Evolutionary conservation across 768 basidiomycete species (phyloP).

Genomic region (Termitomyces sp.): DNA sequence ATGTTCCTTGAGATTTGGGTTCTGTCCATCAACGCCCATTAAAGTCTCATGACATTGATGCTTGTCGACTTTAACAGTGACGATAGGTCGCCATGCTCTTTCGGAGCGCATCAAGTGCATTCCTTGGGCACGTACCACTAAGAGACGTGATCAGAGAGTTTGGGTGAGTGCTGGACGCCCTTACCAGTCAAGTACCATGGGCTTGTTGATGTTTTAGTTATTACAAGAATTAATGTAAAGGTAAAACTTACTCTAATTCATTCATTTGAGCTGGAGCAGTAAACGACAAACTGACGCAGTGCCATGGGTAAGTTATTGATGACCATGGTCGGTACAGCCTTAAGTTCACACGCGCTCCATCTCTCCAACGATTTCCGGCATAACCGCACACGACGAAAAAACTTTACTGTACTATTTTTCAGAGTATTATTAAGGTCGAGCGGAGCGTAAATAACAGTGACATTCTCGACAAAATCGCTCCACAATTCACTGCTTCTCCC

Average conservation of each 20-base stretch:
- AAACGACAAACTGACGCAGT: not conserved
- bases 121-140: constrained; percentile 39
- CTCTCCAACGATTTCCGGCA: too few species aligned
- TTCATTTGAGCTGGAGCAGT: not conserved
- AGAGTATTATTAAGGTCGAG: too few species aligned
- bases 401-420: too few species aligned
- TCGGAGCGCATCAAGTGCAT: constrained; percentile 50
- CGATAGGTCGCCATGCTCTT: constrained; percentile 63
- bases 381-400: too few species aligned
- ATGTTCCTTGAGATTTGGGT: constrained; percentile 53
- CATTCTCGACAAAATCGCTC: too few species aligned
- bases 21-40: constrained; percentile 67
- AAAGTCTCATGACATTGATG: constrained; percentile 46
- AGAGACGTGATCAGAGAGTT: not conserved
- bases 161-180: not conserved
- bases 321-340: not conserved
- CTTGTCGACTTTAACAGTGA: constrained; percentile 51
- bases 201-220: constrained; percentile 15
- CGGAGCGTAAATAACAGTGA: too few species aligned
- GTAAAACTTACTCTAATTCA: not conserved
- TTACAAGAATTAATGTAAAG: not conserved
- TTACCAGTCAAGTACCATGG: constrained; percentile 30
- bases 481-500: too few species aligned
- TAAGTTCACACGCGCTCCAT: not conserved
- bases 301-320: not conserved